Conservation (phyloP, 1,139 yeast species). For the Geotrichum histeridarum region DNA sequence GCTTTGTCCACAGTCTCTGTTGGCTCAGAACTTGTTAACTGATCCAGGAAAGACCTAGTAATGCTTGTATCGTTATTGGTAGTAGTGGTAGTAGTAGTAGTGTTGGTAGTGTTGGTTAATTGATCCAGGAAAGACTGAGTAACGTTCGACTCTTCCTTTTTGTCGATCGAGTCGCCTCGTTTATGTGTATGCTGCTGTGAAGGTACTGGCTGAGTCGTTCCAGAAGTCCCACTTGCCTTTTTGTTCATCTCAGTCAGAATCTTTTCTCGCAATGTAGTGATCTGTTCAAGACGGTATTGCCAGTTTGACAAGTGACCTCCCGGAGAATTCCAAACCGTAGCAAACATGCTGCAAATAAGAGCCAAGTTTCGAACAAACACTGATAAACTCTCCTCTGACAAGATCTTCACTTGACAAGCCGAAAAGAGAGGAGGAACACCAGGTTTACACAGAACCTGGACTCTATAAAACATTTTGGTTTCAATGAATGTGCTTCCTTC, state of each 20-base stretch:
- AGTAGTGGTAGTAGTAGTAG: too few relatives aligned
- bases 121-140: conserved; percentile 11
- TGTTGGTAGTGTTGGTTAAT: background rate
- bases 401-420: conserved; percentile 66
- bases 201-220: background rate
- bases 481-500: background rate
- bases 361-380: conserved; percentile 62
- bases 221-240: background rate
- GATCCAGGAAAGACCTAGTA: conserved; percentile 8
- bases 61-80: conserved; percentile 2
- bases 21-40: background rate
- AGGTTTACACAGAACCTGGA: conserved; percentile 56
- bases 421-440: conserved; percentile 76
- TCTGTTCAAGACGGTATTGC: conserved; percentile 60
- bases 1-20: background rate
- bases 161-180: background rate
- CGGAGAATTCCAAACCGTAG: conserved; percentile 63
- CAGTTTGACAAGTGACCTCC: conserved; percentile 57
- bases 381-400: conserved; percentile 56
- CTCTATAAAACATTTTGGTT: conserved; percentile 44
- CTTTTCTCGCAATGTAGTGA: conserved; percentile 38
- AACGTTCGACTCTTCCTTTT: conserved; percentile 3
- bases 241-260: background rate
- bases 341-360: conserved; percentile 63
- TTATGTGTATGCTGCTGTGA: background rate